Conservation (phyloP, 176 grass and related monocot species). For the Carex myosuroides region DNA sequence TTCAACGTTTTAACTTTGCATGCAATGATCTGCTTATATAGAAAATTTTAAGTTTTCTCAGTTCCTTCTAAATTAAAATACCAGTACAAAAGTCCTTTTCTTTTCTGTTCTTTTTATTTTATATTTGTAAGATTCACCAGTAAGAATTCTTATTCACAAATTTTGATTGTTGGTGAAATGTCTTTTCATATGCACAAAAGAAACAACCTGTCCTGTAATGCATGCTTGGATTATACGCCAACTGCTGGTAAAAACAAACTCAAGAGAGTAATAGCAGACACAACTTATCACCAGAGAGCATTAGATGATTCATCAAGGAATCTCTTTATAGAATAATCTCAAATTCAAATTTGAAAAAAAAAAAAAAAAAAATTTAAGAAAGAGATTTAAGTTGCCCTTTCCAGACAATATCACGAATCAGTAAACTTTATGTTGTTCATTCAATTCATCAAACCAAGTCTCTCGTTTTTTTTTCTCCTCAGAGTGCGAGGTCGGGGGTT, state of each 20-base stretch:
- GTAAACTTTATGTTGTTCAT: neutral
- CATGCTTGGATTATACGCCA: neutral
- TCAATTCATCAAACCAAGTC: conserved; percentile 17
- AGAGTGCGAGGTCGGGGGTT: neutral
- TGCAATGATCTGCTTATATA: neutral
- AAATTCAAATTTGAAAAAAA: conserved; percentile 14
- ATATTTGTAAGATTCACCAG: neutral
- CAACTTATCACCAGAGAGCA: neutral
- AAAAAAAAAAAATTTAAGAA: neutral
- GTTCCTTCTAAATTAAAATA: neutral
- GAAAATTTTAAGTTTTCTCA: neutral
- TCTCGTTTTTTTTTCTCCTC: neutral
- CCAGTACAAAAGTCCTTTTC: neutral
- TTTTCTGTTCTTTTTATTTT: neutral
- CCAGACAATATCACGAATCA: conserved; percentile 21
- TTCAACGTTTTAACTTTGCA: neutral
- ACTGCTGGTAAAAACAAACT: neutral
- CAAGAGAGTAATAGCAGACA: too few species aligned
- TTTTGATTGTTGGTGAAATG: neutral
- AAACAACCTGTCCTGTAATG: neutral
- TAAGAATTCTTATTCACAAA: neutral
- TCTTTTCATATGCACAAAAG: neutral
- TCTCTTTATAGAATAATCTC: conserved; percentile 15
- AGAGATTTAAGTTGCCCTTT: conserved; percentile 9
- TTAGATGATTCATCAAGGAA: neutral